Percentiles rank a stretch among this genome's conserved stretches.
phyloP scores from a whole-genome alignment of 192 early-diverging fungal genomes.

The Backusella parvicylindrica region DNA sequence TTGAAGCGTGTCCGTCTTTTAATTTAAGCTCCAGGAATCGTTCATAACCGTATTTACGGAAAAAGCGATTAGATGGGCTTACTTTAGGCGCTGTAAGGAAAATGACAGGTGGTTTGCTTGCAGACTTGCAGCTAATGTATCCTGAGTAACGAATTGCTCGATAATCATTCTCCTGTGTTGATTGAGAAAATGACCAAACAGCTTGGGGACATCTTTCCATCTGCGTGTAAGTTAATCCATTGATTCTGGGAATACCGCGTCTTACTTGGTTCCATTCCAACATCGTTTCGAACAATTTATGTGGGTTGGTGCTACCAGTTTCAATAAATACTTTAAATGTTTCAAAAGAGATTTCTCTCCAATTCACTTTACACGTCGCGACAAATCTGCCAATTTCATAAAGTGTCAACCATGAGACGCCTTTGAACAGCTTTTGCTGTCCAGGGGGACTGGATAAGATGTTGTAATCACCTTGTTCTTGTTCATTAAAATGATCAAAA shows the following conservation, averaged over 20 bases:
- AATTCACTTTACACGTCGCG: not conserved
- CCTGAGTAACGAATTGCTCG: not conserved
- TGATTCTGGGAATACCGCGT: not conserved
- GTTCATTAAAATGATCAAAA: not conserved
- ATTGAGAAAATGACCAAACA: not conserved
- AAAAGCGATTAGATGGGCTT: slow-evolving; percentile 25
- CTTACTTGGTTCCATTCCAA: slow-evolving; percentile 6
- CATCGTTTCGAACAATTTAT: slow-evolving; percentile 5
- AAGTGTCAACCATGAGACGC: not conserved
- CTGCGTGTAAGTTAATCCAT: not conserved
- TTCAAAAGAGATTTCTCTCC: slow-evolving; percentile 6
- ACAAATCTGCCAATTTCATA: slow-evolving; percentile 20
- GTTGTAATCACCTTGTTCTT: not conserved
- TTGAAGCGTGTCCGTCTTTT: not conserved
- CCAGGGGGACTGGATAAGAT: not conserved
- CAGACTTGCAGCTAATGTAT: not conserved
- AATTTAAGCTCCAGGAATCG: slow-evolving; percentile 30
- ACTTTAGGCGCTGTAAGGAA: slow-evolving; percentile 16
- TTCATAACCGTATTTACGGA: slow-evolving; percentile 27
- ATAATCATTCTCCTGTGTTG: not conserved
- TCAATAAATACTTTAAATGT: not conserved
- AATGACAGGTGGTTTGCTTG: not conserved
- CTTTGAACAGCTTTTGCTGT: not conserved
- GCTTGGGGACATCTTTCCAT: slow-evolving; percentile 10
- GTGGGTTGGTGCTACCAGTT: not conserved